phyloP scores from a whole-genome alignment of 768 basidiomycete genomes.

The Agaricus blazei region DNA sequence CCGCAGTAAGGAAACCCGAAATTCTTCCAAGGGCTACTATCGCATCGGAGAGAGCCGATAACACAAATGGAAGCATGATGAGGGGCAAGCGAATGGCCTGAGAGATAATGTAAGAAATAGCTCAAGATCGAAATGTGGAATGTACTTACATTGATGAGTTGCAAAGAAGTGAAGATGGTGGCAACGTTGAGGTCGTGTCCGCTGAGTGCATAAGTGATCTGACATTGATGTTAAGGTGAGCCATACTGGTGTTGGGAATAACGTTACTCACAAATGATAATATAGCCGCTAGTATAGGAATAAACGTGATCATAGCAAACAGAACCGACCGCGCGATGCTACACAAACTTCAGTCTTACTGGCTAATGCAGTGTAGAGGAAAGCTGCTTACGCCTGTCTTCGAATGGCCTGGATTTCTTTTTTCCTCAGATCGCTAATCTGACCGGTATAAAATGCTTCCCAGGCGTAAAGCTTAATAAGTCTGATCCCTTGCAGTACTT shows the following conservation, averaged over 20 bases:
- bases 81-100: conserved; percentile 59
- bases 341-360: conserved; percentile 6
- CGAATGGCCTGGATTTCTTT: conserved; percentile 35
- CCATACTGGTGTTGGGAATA: neutral
- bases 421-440: conserved; percentile 33
- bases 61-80: conserved; percentile 48
- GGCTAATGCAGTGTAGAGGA: neutral
- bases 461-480: conserved; percentile 63
- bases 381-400: conserved; percentile 30
- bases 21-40: conserved; percentile 47
- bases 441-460: conserved; percentile 44
- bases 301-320: conserved; percentile 40
- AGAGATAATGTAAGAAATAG: neutral
- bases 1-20: conserved; percentile 42
- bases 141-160: conserved; percentile 48
- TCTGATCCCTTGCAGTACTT: conserved; percentile 65
- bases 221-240: neutral
- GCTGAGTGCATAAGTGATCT: conserved; percentile 61
- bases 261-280: conserved; percentile 43
- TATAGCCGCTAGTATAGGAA: conserved; percentile 48
- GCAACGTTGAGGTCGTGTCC: conserved; percentile 51
- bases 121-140: neutral
- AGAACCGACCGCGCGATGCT: conserved; percentile 33
- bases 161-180: conserved; percentile 51
- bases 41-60: conserved; percentile 43